Evolutionary conservation across 2,329 filamentous ascomycete genomes (phyloP), one percentile per base, ranked within the genome.

Genomic region (Ceratocystis albifundus): DNA sequence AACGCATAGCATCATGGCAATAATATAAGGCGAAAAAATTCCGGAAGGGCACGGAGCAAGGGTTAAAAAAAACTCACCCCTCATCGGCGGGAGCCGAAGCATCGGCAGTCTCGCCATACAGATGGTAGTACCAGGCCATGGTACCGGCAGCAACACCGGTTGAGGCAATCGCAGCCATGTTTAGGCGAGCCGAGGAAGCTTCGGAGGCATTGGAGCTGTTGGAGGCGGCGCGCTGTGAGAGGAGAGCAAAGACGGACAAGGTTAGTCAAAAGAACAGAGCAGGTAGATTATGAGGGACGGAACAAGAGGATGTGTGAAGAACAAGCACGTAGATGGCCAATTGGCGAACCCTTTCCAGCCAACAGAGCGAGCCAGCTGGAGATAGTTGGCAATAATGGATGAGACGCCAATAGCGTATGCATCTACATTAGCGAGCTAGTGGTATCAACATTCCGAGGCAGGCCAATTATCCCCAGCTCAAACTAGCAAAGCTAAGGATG

Each of bases 101-200:
- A 78, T 90, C 85, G 70, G 89, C 88, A 73, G 88, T 86, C 73
- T 89, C 85, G 74, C 92, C 94, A 79, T 96, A 97, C 73, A 96
- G 87, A 79, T 96, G 90, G 78, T 93, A 96, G 82, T 96, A 97
- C 91, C 92, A 97, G 73, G 90, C 92, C 74, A 93, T 86, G 71
- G 93, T 93, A 73, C 91, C 92, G 78, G 90, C 81, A 73, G 93
- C 90, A 75, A 91, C 83, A 73, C 88, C 85, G 72, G 91, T 96
- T 72, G 94, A 92, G 75, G 89, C 89, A 74, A 86, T 84, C 75
- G 90, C 90, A 76, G 92, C 88, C 73, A 92, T 82, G 79, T 93
- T 96, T 77, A 94, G 82, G 79, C 87, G 87, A 78, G 89, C 87
- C 73, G 88, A 82, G 73, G 89, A 88, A 70, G 77, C 76, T 75